Evolutionary conservation across 768 basidiomycete genomes (phyloP).

Genomic region (Hemileccinum rubropunctum): DNA sequence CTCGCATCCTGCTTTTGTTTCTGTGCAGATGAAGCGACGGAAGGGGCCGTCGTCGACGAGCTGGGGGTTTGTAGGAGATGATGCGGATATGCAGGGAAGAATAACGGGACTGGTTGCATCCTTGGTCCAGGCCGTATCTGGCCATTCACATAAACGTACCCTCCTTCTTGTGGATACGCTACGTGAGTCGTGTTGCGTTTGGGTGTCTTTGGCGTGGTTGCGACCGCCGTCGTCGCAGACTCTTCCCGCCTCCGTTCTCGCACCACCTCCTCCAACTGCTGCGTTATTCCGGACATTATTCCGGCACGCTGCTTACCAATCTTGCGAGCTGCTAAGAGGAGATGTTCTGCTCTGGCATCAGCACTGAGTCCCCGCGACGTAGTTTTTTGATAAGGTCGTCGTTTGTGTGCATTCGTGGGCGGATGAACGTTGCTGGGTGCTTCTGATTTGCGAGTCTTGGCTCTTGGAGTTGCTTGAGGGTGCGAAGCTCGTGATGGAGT

Average conservation of each 20-base stretch:
- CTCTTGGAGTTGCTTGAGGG: constrained; percentile 21
- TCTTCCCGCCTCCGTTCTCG: constrained; percentile 28
- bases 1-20: constrained; percentile 15
- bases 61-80: constrained; percentile 31
- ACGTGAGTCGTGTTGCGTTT: constrained; percentile 30
- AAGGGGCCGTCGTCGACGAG: constrained; percentile 31
- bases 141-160: constrained; percentile 28
- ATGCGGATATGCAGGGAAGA: constrained; percentile 28
- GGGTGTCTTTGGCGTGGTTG: constrained; percentile 26
- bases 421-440: constrained; percentile 7
- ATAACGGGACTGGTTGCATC: constrained; percentile 30
- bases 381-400: constrained; percentile 27
- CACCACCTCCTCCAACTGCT: constrained; percentile 33
- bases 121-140: constrained; percentile 26
- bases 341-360: constrained; percentile 70
- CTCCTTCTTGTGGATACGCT: constrained; percentile 21
- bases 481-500: constrained; percentile 15
- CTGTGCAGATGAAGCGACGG: constrained; percentile 21
- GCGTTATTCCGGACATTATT: constrained; percentile 50
- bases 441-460: constrained; percentile 23
- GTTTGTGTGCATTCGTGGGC: constrained; percentile 15
- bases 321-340: constrained; percentile 68
- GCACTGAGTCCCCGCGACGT: constrained; percentile 38
- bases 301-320: constrained; percentile 62
- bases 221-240: constrained; percentile 19